Conservation (phyloP, 2,329 filamentous ascomycete genomes). For the Colletotrichum magnum region DNA sequence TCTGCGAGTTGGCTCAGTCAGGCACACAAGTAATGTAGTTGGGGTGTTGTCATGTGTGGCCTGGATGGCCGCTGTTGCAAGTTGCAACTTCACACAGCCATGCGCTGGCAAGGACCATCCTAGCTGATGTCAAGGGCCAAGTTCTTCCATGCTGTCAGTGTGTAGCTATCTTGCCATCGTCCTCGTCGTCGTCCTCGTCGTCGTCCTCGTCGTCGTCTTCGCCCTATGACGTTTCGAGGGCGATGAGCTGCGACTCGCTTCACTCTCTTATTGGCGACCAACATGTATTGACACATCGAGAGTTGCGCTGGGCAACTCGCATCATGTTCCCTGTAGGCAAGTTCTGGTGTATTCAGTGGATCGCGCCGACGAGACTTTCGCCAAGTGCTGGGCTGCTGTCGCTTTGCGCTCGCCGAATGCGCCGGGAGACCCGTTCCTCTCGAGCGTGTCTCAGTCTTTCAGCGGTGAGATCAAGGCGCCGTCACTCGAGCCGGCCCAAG, state of each 20-base stretch:
- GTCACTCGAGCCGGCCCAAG: slow-evolving; percentile 10
- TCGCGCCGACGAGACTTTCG: neutral
- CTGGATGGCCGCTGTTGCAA: neutral
- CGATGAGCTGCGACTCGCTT: too few species aligned
- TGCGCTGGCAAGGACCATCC: slow-evolving; percentile 4
- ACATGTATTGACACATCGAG: neutral
- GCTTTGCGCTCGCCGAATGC: neutral
- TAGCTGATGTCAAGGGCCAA: neutral
- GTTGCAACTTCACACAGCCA: slow-evolving; percentile 15
- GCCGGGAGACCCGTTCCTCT: neutral
- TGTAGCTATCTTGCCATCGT: too few species aligned
- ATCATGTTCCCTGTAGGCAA: too few species aligned
- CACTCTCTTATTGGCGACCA: too few species aligned
- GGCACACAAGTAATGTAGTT: neutral
- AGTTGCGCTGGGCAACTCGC: neutral
- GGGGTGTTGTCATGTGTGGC: neutral
- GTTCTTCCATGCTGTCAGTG: neutral
- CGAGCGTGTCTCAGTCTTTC: slow-evolving; percentile 21
- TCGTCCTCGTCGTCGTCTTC: neutral
- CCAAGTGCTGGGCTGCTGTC: neutral
- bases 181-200: too few species aligned
- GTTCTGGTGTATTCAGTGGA: neutral
- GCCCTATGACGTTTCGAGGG: neutral
- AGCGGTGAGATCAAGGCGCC: slow-evolving; percentile 30
- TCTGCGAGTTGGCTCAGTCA: neutral